Evolutionary conservation across 768 basidiomycete genomes (phyloP).

Genomic region (Chalciporus piperatus): DNA sequence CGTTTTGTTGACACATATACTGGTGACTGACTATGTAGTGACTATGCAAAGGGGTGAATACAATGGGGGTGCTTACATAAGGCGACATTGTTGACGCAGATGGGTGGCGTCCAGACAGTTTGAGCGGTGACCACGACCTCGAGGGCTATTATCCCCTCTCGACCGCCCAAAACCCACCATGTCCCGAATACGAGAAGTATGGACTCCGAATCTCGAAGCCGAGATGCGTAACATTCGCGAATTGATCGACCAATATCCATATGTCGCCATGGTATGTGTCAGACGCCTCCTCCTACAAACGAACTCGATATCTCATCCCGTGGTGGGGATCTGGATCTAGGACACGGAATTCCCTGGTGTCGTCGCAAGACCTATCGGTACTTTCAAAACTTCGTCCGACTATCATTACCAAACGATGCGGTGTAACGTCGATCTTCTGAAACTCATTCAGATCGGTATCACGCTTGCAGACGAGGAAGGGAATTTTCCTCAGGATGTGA

Average conservation of each 20-base stretch:
- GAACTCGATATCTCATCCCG: conserved; percentile 3
- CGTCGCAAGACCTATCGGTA: conserved; percentile 94
- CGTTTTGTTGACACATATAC: too few relatives aligned
- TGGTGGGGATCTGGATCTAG: conserved; percentile 39
- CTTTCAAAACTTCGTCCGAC: conserved; percentile 95
- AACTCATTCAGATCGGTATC: conserved; percentile 96
- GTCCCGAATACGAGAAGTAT: conserved; percentile 92
- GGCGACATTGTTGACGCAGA: conserved; percentile 15
- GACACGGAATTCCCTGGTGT: conserved; percentile 99
- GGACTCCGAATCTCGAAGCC: conserved; percentile 87
- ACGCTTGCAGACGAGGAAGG: conserved; percentile 94
- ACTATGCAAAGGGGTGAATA: too few relatives aligned
- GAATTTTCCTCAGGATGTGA: conserved; percentile 82
- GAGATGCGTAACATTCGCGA: conserved; percentile 90
- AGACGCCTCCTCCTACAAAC: conserved; percentile 8
- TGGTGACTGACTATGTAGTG: too few relatives aligned
- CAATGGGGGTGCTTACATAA: conserved; percentile 25
- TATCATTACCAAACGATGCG: conserved; percentile 99
- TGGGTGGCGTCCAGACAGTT: conserved; percentile 6
- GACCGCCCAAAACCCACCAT: conserved; percentile 34
- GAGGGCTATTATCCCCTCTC: conserved; percentile 1
- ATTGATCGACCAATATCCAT: conserved; percentile 87
- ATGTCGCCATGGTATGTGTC: conserved; percentile 84
- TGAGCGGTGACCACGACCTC: conserved; percentile 19
- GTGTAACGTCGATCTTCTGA: conserved; percentile 97